Conservation (phyloP, 2,329 filamentous ascomycete genomes). For the Arthrobotrys conoides region DNA sequence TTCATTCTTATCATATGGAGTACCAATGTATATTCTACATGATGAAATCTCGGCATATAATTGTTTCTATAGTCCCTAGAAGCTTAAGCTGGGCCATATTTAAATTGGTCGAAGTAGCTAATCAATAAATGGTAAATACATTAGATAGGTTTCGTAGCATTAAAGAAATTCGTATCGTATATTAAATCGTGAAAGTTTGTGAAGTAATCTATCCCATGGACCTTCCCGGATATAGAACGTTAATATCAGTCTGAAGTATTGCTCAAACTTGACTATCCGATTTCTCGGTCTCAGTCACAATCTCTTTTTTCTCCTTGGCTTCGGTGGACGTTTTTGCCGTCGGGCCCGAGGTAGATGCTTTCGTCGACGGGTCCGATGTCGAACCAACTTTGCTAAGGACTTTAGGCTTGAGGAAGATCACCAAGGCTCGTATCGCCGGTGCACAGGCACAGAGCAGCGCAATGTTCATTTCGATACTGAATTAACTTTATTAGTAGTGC, state of each 20-base stretch:
- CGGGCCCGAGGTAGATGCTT: neutral
- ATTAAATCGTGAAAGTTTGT: no score
- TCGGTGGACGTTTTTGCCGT: no score
- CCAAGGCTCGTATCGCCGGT: constrained; percentile 27
- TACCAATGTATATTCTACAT: no score
- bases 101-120: no score
- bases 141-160: no score
- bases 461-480: constrained; percentile 36
- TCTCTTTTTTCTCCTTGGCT: neutral
- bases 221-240: neutral
- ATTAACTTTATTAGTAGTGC: neutral
- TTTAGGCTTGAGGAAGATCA: constrained; percentile 12
- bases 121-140: no score
- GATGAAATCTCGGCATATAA: no score
- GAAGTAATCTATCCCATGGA: no score
- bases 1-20: no score
- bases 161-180: no score
- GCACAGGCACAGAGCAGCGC: constrained; percentile 24
- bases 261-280: neutral
- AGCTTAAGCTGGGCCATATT: no score
- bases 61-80: no score
- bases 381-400: neutral
- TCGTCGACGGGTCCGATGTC: neutral
- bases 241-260: neutral
- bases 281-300: neutral